Evolutionary conservation across 2,329 filamentous ascomycete genomes (phyloP), one percentile per base, ranked within the genome.

Genomic region (Colletotrichum sp.): DNA sequence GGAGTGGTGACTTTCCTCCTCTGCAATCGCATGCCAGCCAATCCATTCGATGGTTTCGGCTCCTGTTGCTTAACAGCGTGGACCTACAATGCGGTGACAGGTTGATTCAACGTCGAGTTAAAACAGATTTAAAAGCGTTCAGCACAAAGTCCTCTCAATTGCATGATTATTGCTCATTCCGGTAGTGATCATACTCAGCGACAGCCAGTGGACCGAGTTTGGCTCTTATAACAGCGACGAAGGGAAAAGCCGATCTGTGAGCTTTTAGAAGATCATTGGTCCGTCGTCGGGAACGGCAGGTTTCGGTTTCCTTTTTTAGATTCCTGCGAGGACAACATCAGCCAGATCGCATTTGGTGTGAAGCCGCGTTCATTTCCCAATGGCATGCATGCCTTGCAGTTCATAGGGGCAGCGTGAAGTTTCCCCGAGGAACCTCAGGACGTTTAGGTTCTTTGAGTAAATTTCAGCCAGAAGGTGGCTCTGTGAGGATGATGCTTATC

Each of bases 391-490:
- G 52, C 52, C 12, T 34, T 34, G 12, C 12, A 57, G 52, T 8
- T 3, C 8, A 57, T 16, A 7, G 21, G n/a, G 26, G 0, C 1
- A 57, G 52, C n/a, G n/a, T 26, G 3, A 24, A 18, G 2, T 2
- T 57, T 57, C 12, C 10, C 12, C 52, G 52, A 26, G 52, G 5
- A 57, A 7, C 52, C 12, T 57, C 1, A 0, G n/a, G 52, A 32
- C 30, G 9, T 0, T 1, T 5, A 6, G 6, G 8, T 16, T 26
- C 3, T 0, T 57, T 26, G 12, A 26, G 18, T 26, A 26, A 13
- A 16, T 57, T 57, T 0, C 21, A 16, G 2, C 21, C 12, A n/a
- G 1, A 5, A 21, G n/a, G 1, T 7, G 12, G 3, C 21, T 57
- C 24, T 6, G 16, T 57, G 52, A 24, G 21, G 21, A 57, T 57